Evolutionary conservation across 2,329 filamentous ascomycete genomes (phyloP).

Genomic region (Sporothrix humicola): DNA sequence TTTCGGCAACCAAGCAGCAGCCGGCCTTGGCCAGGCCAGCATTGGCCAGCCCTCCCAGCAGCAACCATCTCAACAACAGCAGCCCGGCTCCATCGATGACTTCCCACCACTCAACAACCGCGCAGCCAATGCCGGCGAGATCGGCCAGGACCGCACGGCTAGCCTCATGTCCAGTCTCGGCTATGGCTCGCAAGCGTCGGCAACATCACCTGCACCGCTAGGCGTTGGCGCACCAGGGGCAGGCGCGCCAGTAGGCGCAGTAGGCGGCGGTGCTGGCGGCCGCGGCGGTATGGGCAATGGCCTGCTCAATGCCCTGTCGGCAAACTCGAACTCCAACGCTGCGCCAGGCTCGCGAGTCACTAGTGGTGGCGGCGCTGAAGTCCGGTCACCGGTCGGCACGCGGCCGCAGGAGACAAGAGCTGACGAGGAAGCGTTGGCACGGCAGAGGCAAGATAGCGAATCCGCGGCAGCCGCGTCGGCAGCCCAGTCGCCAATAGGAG

Average conservation of each 20-base stretch:
- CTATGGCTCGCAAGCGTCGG: slow-evolving; percentile 56
- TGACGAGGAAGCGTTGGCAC: slow-evolving; percentile 56
- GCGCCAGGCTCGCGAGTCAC: slow-evolving; percentile 52
- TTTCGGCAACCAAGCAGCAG: slow-evolving; percentile 50
- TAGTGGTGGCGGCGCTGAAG: slow-evolving; percentile 51
- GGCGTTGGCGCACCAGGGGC: slow-evolving; percentile 34
- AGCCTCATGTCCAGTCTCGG: slow-evolving; percentile 60
- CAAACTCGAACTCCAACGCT: slow-evolving; percentile 48
- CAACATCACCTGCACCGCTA: slow-evolving; percentile 45
- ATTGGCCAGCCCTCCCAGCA: slow-evolving; percentile 19
- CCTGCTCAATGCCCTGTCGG: slow-evolving; percentile 67
- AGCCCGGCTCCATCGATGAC: slow-evolving; percentile 60
- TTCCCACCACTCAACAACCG: slow-evolving; percentile 68
- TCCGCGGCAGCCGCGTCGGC: slow-evolving; percentile 40
- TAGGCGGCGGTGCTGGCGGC: not conserved
- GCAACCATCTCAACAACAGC: slow-evolving; percentile 52
- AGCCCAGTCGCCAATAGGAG: slow-evolving; percentile 41
- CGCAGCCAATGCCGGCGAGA: slow-evolving; percentile 59
- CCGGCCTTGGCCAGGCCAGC: slow-evolving; percentile 39
- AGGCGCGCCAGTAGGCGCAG: not conserved
- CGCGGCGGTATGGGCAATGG: slow-evolving; percentile 58
- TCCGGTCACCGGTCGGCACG: slow-evolving; percentile 55
- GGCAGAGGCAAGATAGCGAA: slow-evolving; percentile 56
- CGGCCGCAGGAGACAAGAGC: slow-evolving; percentile 54
- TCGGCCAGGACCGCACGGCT: slow-evolving; percentile 60